These are phyloP conservation scores for Aspergillus fischeri DNA, from an alignment of 2,329 filamentous ascomycete species.

Conservation along the genomic window DNA sequence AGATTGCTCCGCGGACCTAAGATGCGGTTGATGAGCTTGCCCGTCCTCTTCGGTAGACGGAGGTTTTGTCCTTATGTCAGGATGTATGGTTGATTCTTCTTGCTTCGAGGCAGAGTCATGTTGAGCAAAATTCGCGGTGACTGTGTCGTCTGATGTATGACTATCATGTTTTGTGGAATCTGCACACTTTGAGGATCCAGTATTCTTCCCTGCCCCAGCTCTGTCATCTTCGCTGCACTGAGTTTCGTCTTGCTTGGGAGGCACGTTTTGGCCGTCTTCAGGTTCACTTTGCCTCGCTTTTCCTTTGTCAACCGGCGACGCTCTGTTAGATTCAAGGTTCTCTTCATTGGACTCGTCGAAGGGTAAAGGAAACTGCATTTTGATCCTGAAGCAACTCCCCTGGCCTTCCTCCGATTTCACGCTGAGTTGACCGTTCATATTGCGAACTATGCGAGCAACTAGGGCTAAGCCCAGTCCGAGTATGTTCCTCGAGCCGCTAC, in stretches of 20 bases:
- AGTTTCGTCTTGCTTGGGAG: background rate
- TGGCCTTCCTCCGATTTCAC: constrained; percentile 79
- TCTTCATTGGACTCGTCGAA: constrained; percentile 7
- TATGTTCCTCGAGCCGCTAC: constrained; percentile 39
- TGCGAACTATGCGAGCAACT: constrained; percentile 80
- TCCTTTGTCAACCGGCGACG: background rate
- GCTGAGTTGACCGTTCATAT: constrained; percentile 83
- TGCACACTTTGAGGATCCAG: background rate
- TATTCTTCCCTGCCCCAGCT: background rate
- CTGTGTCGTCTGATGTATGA: background rate
- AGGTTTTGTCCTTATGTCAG: background rate
- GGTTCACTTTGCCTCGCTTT: background rate
- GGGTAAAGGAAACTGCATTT: constrained; percentile 69
- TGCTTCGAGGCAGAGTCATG: background rate
- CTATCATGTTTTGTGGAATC: background rate
- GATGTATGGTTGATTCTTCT: background rate
- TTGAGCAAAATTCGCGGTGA: background rate
- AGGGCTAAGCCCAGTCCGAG: constrained; percentile 81
- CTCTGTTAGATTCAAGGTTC: background rate
- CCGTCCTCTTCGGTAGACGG: background rate
- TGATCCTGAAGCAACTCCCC: constrained; percentile 77
- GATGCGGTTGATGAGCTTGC: background rate
- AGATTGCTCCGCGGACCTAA: background rate
- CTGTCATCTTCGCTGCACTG: background rate
- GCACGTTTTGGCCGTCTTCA: background rate